Conservation (phyloP, 2,329 filamentous ascomycete species). For the Clonostachys chloroleuca region DNA sequence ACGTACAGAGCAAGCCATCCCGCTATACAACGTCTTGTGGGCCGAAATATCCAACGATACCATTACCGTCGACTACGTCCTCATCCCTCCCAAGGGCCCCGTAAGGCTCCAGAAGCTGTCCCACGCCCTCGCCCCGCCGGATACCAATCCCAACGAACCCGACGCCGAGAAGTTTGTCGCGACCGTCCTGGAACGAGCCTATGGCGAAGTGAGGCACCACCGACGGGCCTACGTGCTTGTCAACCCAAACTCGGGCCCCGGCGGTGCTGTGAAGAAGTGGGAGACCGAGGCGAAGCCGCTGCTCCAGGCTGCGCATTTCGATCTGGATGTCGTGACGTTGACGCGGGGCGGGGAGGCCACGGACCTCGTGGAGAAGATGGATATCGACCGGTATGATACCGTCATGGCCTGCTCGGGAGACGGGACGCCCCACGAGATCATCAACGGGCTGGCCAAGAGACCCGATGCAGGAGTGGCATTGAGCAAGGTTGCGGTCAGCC, state of each 20-base stretch:
- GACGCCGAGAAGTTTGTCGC: slow-evolving; percentile 58
- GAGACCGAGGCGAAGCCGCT: slow-evolving; percentile 73
- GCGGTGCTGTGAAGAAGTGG: slow-evolving; percentile 70
- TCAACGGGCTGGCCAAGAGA: slow-evolving; percentile 83
- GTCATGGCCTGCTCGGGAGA: slow-evolving; percentile 90
- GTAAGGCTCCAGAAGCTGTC: slow-evolving; percentile 58
- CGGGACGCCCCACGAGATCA: slow-evolving; percentile 86
- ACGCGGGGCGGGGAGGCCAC: slow-evolving; percentile 71
- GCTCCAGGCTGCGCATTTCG: slow-evolving; percentile 75
- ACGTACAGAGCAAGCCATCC: slow-evolving; percentile 40
- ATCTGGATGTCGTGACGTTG: slow-evolving; percentile 70
- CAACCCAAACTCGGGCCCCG: slow-evolving; percentile 87
- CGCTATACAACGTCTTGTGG: slow-evolving; percentile 83
- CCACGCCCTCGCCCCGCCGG: slow-evolving; percentile 31
- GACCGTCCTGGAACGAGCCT: slow-evolving; percentile 64
- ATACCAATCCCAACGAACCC: slow-evolving; percentile 15
- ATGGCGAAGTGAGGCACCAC: slow-evolving; percentile 59
- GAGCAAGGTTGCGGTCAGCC: slow-evolving; percentile 72
- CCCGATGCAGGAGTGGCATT: slow-evolving; percentile 72
- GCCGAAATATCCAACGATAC: slow-evolving; percentile 58
- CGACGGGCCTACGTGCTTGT: slow-evolving; percentile 85
- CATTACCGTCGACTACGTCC: slow-evolving; percentile 70
- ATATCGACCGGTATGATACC: slow-evolving; percentile 78
- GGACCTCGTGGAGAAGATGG: slow-evolving; percentile 69
- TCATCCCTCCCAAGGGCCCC: slow-evolving; percentile 50